Percentiles rank a stretch among this genome's conserved stretches.
Conservation (phyloP, 2,329 filamentous ascomycete species). For the Parasarocladium wereldwijsianum region DNA sequence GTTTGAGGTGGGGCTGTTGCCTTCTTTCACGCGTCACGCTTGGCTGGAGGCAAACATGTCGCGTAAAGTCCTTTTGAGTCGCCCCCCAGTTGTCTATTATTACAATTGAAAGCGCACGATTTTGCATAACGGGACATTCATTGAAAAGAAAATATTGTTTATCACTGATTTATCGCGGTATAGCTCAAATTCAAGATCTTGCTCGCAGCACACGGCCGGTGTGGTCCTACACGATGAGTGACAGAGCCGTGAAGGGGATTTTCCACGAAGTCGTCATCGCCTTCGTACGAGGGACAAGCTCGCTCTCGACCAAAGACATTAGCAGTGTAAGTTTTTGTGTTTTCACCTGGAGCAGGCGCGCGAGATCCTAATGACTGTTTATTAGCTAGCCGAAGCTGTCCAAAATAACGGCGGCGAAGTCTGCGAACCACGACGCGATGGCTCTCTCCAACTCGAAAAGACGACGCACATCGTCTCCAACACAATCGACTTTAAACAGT, state of each 20-base stretch:
- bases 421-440: conserved; percentile 30
- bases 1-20: too few species aligned
- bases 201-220: too few species aligned
- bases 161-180: too few species aligned
- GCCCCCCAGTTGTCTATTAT: too few species aligned
- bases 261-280: conserved; percentile 29
- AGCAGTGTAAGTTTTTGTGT: conserved; percentile 18
- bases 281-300: conserved; percentile 28
- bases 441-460: conserved; percentile 29
- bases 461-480: conserved; percentile 48
- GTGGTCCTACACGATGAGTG: conserved; percentile 14
- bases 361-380: conserved; percentile 2
- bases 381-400: conserved; percentile 21
- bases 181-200: too few species aligned
- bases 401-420: conserved; percentile 35
- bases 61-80: too few species aligned
- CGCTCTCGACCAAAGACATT: conserved; percentile 24
- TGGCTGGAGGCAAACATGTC: too few species aligned
- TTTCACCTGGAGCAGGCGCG: background rate
- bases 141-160: background rate
- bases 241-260: conserved; percentile 14
- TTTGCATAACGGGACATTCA: conserved; percentile 2
- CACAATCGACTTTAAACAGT: conserved; percentile 86
- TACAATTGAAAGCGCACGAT: too few species aligned
- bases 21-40: too few species aligned